Evolutionary conservation across 176 grass and related monocot genomes (phyloP).

Genomic region (Alloteropsis semialata): DNA sequence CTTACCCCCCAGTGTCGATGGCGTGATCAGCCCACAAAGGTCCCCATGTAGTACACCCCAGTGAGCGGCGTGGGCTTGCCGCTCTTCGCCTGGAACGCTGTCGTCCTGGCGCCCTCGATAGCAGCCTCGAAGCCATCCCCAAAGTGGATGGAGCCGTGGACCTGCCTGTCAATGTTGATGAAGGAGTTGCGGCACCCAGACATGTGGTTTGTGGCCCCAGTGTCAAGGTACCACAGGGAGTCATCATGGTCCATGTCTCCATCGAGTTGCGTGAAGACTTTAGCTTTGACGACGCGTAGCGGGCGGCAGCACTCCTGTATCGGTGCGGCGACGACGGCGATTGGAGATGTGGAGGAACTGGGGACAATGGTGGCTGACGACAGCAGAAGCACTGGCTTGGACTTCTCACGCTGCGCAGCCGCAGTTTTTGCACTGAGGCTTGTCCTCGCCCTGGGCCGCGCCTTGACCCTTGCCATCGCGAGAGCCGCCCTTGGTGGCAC

Average conservation of each 20-base stretch:
- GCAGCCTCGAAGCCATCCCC: neutral
- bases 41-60: neutral
- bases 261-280: neutral
- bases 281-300: too few species aligned
- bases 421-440: too few species aligned
- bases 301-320: too few species aligned
- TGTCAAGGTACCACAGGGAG: neutral
- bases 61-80: neutral
- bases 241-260: neutral
- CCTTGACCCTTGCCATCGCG: too few species aligned
- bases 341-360: accelerated
- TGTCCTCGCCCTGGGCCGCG: too few species aligned
- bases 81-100: neutral
- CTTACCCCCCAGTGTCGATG: neutral
- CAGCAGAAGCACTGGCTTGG: too few species aligned
- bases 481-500: too few species aligned
- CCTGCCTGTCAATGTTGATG: too few species aligned
- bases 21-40: neutral
- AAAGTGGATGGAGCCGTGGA: neutral
- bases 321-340: too few species aligned
- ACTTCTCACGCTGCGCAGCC: too few species aligned
- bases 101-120: neutral
- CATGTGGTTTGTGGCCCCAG: neutral
- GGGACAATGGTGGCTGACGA: too few species aligned
- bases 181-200: neutral